These are phyloP conservation scores for Xylaria intraflava DNA, from an alignment of 495 filamentous ascomycete species.

Conservation along the genomic window DNA sequence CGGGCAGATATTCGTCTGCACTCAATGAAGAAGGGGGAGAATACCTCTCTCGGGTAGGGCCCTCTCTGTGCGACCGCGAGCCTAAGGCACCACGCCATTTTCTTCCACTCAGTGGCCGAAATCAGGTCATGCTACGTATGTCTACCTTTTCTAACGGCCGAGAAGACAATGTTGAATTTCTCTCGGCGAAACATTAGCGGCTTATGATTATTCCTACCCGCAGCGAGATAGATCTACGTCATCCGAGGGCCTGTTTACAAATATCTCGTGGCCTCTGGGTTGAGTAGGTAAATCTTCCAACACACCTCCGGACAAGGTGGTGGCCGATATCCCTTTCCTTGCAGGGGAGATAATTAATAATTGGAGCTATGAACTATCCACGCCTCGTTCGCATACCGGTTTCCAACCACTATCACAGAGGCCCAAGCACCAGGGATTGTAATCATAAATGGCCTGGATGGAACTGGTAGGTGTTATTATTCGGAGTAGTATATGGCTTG, in stretches of 20 bases:
- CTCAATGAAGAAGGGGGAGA: slow-evolving; percentile 3
- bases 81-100: slow-evolving; percentile 12
- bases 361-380: background rate
- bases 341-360: background rate
- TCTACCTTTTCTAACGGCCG: slow-evolving; percentile 13
- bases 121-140: slow-evolving; percentile 13
- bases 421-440: background rate
- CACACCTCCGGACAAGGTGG: background rate
- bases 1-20: slow-evolving; percentile 2
- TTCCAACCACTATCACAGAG: background rate
- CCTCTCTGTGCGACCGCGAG: slow-evolving; percentile 6
- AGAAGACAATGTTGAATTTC: slow-evolving; percentile 3
- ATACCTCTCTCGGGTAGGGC: slow-evolving; percentile 9
- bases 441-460: background rate
- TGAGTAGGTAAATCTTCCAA: too few species aligned
- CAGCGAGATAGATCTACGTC: background rate
- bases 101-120: slow-evolving; percentile 6
- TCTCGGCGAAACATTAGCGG: slow-evolving; percentile 5
- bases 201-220: background rate
- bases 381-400: background rate
- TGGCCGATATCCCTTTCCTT: background rate
- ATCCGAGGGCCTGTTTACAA: background rate
- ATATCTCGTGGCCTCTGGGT: too few species aligned
- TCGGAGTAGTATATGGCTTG: background rate
- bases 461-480: background rate